Percentiles rank a stretch among this genome's conserved stretches.
Conservation (phyloP, 176 grass and related monocot species). For the Eleusine indica region DNA sequence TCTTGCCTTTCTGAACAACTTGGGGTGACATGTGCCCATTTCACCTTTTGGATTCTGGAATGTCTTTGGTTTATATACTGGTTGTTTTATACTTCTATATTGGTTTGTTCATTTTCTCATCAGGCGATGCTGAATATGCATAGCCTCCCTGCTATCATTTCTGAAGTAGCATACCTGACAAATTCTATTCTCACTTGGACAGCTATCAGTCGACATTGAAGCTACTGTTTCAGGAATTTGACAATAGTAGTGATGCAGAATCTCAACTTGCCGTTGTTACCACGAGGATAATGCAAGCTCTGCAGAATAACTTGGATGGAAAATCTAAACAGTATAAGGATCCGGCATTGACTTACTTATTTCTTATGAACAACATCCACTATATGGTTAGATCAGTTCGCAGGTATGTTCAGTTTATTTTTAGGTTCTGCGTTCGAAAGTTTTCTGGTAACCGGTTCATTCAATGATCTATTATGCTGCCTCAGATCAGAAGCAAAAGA, state of each 20-base stretch:
- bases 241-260: constrained; percentile 64
- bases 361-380: constrained; percentile 98
- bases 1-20: not conserved
- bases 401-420: constrained; percentile 58
- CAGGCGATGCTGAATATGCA: not conserved
- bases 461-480: constrained; percentile 1
- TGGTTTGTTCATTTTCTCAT: constrained; percentile 20
- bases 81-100: not conserved
- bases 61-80: constrained; percentile 15
- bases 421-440: not conserved
- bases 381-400: constrained; percentile 98
- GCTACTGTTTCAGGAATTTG: constrained; percentile 90
- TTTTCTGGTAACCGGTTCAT: constrained; percentile 10
- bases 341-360: constrained; percentile 75
- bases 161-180: constrained; percentile 29
- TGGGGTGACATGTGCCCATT: not conserved
- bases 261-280: constrained; percentile 91
- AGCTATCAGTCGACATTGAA: constrained; percentile 91
- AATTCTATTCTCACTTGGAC: constrained; percentile 40
- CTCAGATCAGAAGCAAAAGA: constrained; percentile 97
- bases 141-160: constrained; percentile 4
- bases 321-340: constrained; percentile 97
- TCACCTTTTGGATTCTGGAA: constrained; percentile 33
- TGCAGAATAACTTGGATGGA: constrained; percentile 93
- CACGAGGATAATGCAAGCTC: constrained; percentile 96